phyloP scores from a whole-genome alignment of 768 basidiomycete genomes.

The Leccinum fibrillosum region DNA sequence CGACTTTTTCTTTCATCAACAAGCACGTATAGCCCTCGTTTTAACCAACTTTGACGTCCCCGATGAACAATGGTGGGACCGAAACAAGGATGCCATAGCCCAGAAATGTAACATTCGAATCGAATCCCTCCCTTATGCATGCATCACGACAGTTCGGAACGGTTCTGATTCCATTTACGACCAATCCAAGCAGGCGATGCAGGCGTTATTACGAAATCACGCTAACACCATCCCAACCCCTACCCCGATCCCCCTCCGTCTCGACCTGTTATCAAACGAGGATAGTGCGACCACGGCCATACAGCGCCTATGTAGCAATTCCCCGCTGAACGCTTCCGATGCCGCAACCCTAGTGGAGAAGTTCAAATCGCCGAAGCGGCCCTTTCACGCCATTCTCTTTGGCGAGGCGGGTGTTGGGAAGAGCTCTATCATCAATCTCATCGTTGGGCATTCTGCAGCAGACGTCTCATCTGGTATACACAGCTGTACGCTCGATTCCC shows the following conservation, averaged over 20 bases:
- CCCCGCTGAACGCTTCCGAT: constrained; percentile 7
- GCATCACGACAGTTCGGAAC: constrained; percentile 18
- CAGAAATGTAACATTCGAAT: constrained; percentile 11
- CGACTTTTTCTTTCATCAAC: constrained; percentile 35
- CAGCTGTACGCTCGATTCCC: constrained; percentile 34
- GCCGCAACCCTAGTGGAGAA: constrained; percentile 12
- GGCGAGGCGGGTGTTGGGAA: constrained; percentile 42
- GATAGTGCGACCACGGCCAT: background rate
- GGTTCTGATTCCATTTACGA: background rate
- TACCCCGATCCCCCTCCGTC: constrained; percentile 11
- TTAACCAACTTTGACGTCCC: constrained; percentile 38
- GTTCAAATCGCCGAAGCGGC: constrained; percentile 12
- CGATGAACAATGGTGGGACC: constrained; percentile 38
- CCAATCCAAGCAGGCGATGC: constrained; percentile 14
- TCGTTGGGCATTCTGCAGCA: constrained; percentile 26
- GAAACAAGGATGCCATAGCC: constrained; percentile 26
- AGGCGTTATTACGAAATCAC: constrained; percentile 6
- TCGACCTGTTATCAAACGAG: constrained; percentile 15
- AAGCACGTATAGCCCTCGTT: constrained; percentile 36
- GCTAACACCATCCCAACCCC: constrained; percentile 1
- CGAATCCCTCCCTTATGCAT: constrained; percentile 9
- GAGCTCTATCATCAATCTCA: constrained; percentile 40
- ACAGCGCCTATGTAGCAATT: constrained; percentile 12
- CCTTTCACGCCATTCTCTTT: constrained; percentile 35
- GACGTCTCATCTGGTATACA: constrained; percentile 20